Conservation (phyloP, 1,284 basidiomycete genomes). For the Irpex rosettiformis region DNA sequence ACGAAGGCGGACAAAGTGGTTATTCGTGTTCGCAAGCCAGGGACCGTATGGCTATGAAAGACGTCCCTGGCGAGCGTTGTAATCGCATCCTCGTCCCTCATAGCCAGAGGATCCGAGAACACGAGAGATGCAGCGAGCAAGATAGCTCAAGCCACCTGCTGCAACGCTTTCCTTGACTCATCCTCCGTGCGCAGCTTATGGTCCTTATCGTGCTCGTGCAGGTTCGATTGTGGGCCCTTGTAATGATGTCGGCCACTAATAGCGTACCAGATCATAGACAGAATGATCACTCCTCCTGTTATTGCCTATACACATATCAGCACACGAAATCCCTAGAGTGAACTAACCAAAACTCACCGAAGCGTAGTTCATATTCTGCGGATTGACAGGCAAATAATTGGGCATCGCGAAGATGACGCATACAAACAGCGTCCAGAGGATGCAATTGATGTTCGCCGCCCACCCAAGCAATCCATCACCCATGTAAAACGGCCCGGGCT, state of each 20-base stretch:
- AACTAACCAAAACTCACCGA: constrained; percentile 30
- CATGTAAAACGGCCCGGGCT: constrained; percentile 88
- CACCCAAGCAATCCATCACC: constrained; percentile 69
- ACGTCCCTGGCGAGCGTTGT: too few relatives aligned
- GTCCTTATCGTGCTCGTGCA: not conserved
- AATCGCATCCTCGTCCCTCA: not conserved
- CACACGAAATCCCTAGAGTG: not conserved
- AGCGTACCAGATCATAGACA: constrained; percentile 25
- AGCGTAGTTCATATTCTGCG: constrained; percentile 77
- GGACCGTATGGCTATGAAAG: too few relatives aligned
- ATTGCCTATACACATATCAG: not conserved
- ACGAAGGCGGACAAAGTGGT: too few relatives aligned
- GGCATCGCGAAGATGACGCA: constrained; percentile 74
- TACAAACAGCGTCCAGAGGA: constrained; percentile 68
- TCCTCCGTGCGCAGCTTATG: not conserved
- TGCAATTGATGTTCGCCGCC: constrained; percentile 63
- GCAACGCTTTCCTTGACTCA: not conserved
- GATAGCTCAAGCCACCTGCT: not conserved
- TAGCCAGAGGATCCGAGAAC: not conserved
- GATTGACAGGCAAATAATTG: constrained; percentile 65
- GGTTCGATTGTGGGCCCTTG: constrained; percentile 20
- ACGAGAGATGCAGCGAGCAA: not conserved
- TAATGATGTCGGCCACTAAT: constrained; percentile 23
- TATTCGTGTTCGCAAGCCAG: too few relatives aligned
- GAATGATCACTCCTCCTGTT: not conserved